Evolutionary conservation across 768 basidiomycete species (phyloP).

Genomic region (Clitopilus hobsonii): DNA sequence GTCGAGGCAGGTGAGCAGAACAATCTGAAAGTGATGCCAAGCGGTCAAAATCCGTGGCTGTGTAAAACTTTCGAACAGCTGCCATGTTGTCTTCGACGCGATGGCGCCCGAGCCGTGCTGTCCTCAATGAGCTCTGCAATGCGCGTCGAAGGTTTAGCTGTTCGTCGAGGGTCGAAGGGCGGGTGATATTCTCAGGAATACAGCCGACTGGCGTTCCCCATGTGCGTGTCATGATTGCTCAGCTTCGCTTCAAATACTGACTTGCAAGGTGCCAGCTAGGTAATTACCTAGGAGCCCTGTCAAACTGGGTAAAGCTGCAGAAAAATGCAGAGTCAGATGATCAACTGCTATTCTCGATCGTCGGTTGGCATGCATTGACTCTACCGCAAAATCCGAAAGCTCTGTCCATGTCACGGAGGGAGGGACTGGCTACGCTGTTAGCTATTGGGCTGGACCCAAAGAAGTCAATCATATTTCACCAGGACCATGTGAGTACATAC

Average conservation of each 20-base stretch:
- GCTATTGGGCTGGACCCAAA: constrained; percentile 83
- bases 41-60: constrained; percentile 23
- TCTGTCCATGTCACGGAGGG: constrained; percentile 57
- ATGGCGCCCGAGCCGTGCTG: constrained; percentile 5
- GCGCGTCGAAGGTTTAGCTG: constrained; percentile 14
- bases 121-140: constrained; percentile 5
- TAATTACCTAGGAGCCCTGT: constrained; percentile 87
- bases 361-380: constrained; percentile 93
- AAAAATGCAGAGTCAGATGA: constrained; percentile 51
- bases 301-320: constrained; percentile 86
- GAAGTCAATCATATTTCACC: constrained; percentile 74
- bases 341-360: constrained; percentile 77
- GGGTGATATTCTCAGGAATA: constrained; percentile 83
- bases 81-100: constrained; percentile 6
- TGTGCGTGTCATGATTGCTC: constrained; percentile 37
- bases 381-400: constrained; percentile 77
- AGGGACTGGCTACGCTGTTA: constrained; percentile 79
- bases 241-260: background rate
- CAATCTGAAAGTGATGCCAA: background rate
- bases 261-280: constrained; percentile 57
- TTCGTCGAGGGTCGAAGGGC: constrained; percentile 2
- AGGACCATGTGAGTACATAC: constrained; percentile 75
- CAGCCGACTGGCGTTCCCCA: constrained; percentile 92
- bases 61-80: constrained; percentile 19
- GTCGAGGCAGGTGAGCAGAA: background rate